Evolutionary conservation across 2,329 filamentous ascomycete species (phyloP).

Genomic region (Aspergillus ustus): DNA sequence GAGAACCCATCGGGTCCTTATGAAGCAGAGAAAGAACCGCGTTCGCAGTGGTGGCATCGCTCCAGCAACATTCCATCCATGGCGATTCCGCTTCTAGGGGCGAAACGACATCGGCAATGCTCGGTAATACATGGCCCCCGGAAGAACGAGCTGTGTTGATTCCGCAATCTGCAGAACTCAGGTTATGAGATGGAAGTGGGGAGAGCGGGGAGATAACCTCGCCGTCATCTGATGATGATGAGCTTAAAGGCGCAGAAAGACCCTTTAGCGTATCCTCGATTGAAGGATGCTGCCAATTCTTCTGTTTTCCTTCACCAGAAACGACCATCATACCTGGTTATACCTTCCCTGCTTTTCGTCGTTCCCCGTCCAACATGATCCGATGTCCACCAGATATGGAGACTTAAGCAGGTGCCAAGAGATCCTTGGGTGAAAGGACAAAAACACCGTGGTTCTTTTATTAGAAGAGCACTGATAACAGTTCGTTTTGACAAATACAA

Average conservation of each 20-base stretch:
- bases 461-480: conserved; percentile 1
- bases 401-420: not conserved
- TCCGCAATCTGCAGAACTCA: not conserved
- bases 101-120: not conserved
- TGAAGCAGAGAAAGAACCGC: conserved; percentile 25
- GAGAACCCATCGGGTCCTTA: conserved; percentile 17
- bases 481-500: not conserved
- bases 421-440: not conserved
- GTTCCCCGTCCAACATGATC: not conserved
- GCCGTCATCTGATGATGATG: not conserved
- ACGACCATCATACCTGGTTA: not conserved
- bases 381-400: not conserved
- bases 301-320: not conserved
- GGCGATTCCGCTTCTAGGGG: not conserved
- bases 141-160: not conserved
- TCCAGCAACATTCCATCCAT: conserved; percentile 19
- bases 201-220: conserved; percentile 4
- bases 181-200: not conserved
- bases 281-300: not conserved
- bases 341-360: not conserved
- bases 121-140: not conserved
- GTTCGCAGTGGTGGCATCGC: conserved; percentile 23
- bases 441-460: not conserved
- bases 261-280: not conserved
- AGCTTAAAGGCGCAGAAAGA: not conserved